These are phyloP conservation scores for Xylaria acuta DNA, from an alignment of 495 filamentous ascomycete species.

Conservation along the genomic window DNA sequence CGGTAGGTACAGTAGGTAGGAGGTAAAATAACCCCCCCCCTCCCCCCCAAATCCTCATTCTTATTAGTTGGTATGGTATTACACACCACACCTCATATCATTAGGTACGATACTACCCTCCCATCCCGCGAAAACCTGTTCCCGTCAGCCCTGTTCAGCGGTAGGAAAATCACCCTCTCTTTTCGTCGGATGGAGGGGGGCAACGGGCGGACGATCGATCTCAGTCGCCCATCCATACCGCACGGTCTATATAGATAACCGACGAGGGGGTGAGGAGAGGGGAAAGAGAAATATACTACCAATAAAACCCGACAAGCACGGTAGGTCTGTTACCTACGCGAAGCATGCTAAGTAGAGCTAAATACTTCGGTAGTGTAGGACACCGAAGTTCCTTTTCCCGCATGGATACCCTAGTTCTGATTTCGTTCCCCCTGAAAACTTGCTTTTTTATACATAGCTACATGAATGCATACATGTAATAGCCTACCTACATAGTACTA, in stretches of 20 bases:
- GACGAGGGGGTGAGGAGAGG: background rate
- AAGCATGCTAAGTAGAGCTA: background rate
- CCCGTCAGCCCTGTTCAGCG: slow-evolving; percentile 26
- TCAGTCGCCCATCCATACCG: slow-evolving; percentile 21
- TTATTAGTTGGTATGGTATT: background rate
- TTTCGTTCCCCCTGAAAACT: slow-evolving; percentile 16
- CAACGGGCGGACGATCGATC: slow-evolving; percentile 22
- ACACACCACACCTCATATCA: slow-evolving; percentile 19
- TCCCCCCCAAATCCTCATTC: no score
- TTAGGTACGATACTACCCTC: slow-evolving; percentile 21
- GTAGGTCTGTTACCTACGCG: background rate
- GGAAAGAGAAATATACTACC: background rate
- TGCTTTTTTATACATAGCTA: slow-evolving; percentile 19
- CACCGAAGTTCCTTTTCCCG: slow-evolving; percentile 8
- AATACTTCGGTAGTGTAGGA: slow-evolving; percentile 9
- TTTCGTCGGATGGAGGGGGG: slow-evolving; percentile 22
- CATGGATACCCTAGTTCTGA: background rate
- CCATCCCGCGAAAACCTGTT: slow-evolving; percentile 22
- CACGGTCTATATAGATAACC: slow-evolving; percentile 19
- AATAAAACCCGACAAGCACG: background rate
- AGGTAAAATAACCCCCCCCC: slow-evolving; percentile 13
- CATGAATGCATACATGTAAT: background rate
- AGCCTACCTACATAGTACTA: background rate
- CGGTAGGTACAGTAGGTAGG: background rate
- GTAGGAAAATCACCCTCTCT: slow-evolving; percentile 7